Evolutionary conservation across 768 basidiomycete genomes (phyloP).

Genomic region (Hericium erinaceus): DNA sequence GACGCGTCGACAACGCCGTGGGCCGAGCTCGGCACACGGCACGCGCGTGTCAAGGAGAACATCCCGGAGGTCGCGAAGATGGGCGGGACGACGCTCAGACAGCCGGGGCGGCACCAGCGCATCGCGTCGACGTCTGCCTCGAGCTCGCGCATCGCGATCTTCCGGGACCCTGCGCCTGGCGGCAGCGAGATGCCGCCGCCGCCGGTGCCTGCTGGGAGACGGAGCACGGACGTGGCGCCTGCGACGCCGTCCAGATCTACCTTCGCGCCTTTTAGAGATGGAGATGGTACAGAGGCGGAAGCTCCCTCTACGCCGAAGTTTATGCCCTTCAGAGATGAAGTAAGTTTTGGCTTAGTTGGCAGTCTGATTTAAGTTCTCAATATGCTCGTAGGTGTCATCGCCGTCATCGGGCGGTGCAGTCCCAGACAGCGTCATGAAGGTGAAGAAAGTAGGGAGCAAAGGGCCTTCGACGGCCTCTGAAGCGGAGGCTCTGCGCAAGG

Average conservation of each 20-base stretch:
- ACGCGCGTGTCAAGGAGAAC: constrained; percentile 73
- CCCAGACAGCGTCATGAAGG: constrained; percentile 60
- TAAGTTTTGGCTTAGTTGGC: constrained; percentile 26
- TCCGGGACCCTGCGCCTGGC: constrained; percentile 50
- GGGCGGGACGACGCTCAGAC: constrained; percentile 55
- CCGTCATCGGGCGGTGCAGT: constrained; percentile 24
- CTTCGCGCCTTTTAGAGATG: constrained; percentile 19
- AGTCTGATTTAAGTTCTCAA: constrained; percentile 13
- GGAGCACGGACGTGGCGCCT: constrained; percentile 21
- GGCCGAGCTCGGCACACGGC: constrained; percentile 70
- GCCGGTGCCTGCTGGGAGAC: constrained; percentile 20
- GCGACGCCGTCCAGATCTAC: constrained; percentile 24
- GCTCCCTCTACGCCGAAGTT: constrained; percentile 46
- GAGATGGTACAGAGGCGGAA: constrained; percentile 16
- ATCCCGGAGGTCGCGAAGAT: constrained; percentile 61
- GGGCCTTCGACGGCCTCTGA: constrained; percentile 43
- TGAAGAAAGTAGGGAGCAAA: constrained; percentile 36
- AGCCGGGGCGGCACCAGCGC: constrained; percentile 48
- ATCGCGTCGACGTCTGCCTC: constrained; percentile 33
- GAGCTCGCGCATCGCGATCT: constrained; percentile 53
- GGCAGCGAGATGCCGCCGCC: constrained; percentile 25
- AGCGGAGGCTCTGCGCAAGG: constrained; percentile 69
- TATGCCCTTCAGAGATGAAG: constrained; percentile 68
- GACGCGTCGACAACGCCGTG: constrained; percentile 35
- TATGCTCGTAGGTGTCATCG: constrained; percentile 12